Percentiles rank a stretch among this genome's conserved stretches.
Evolutionary conservation across 176 grass and related monocot species (phyloP).

Genomic region (Hyparrhenia diplandra): DNA sequence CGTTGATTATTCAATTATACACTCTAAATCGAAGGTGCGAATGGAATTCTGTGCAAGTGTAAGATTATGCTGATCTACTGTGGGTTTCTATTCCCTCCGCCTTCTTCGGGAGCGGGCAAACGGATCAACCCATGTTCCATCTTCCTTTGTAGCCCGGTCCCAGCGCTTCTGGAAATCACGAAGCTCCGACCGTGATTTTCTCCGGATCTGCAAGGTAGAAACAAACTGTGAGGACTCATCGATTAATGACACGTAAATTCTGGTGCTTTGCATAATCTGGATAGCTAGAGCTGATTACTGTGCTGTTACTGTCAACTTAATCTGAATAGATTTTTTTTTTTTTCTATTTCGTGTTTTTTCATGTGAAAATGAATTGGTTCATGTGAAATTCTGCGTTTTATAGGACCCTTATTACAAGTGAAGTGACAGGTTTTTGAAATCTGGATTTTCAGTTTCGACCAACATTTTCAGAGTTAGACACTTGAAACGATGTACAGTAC

Average conservation of each 20-base stretch:
- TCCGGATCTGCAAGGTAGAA: conserved; percentile 38
- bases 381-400: not conserved
- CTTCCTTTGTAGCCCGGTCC: conserved; percentile 59
- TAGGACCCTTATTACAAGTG: conserved; percentile 1
- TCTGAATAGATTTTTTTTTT: not conserved
- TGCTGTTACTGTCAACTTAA: not conserved
- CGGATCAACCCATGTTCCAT: conserved; percentile 61
- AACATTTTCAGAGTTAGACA: not conserved
- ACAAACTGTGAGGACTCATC: not conserved
- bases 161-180: conserved; percentile 59
- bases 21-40: not conserved
- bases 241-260: not conserved
- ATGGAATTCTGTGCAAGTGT: not conserved
- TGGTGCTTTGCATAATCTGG: not conserved
- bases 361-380: not conserved
- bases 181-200: conserved; percentile 55
- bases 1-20: not conserved
- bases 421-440: not conserved
- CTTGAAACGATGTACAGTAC: not conserved
- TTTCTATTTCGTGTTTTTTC: not conserved
- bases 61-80: conserved; percentile 20
- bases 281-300: not conserved
- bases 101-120: conserved; percentile 33
- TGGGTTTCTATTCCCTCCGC: conserved; percentile 22
- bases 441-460: not conserved